phyloP scores from a whole-genome alignment of 768 basidiomycete species.

The Clitopilus passeckerianus region DNA sequence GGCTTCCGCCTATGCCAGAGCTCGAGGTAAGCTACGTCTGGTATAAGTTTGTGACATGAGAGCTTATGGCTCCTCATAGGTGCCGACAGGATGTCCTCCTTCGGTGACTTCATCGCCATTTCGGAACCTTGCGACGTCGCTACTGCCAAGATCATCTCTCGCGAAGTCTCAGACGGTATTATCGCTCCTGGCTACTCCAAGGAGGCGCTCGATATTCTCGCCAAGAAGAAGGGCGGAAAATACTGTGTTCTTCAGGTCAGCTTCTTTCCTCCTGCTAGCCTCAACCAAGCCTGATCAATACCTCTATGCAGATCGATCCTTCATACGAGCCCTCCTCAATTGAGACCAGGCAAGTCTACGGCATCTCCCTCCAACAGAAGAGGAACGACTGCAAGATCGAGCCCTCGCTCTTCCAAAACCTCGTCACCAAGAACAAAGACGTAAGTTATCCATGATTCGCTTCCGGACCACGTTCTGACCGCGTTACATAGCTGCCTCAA shows the following conservation, averaged over 20 bases:
- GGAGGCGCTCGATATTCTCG: conserved; percentile 85
- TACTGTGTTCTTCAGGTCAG: conserved; percentile 93
- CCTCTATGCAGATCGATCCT: conserved; percentile 72
- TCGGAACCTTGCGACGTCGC: conserved; percentile 90
- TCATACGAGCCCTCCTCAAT: conserved; percentile 69
- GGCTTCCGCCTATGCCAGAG: conserved; percentile 92
- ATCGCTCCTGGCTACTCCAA: conserved; percentile 90
- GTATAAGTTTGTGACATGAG: too few relatives aligned
- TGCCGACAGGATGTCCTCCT: conserved; percentile 99
- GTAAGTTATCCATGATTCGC: conserved; percentile 32
- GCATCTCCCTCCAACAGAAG: conserved; percentile 83
- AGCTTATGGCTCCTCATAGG: too few relatives aligned
- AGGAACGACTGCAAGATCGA: conserved; percentile 90
- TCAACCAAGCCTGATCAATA: not conserved
- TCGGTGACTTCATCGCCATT: conserved; percentile 97
- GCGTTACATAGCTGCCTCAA: conserved; percentile 54
- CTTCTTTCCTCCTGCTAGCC: not conserved
- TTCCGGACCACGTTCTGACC: conserved; percentile 1
- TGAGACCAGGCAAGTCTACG: conserved; percentile 96
- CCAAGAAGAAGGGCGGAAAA: conserved; percentile 97
- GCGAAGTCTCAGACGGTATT: conserved; percentile 97
- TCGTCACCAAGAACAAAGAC: conserved; percentile 86
- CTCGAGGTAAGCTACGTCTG: conserved; percentile 60
- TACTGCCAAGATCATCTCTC: conserved; percentile 95
- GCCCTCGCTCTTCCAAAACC: conserved; percentile 71